Base-by-base conservation (phyloP, 2,329 filamentous ascomycete species). In the Fusarium paranaense region DNA sequence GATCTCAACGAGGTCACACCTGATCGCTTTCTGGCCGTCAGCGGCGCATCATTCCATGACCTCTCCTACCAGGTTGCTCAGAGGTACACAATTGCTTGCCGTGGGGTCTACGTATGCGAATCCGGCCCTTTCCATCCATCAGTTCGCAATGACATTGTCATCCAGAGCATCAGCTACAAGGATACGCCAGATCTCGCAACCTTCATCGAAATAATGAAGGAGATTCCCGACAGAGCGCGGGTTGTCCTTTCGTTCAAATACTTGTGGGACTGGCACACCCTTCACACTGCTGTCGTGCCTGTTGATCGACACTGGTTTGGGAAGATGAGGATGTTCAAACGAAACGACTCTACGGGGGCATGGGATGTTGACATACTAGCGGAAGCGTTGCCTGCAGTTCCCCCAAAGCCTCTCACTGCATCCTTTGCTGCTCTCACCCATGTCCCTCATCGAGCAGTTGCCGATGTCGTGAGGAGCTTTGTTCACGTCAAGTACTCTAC, bases 61-160 rank as follows among this genome's bases (percentile, higher is more conserved):
- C 87, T 99, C 14, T 99, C 97, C 1, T 99, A 99, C 82, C 97
- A 99, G 81, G 94, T 98, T 83, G 95, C 97, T 13, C 92, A 97
- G 9, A 89, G 98, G 6, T 98, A 98, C 81, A 95, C 95, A 27
- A 95, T 99, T 63, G 92, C 95, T 9, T 93, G 95, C 75, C 93
- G 95, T 80, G 97, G 97, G n/a, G 95, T 98, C 14, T 99, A 94
- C 80, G 93, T 98, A 10, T 64, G 67, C 11, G 73, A 74, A 13
- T 33, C 71, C 2, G 71, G 70, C 0, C 67, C 67, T 0, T 73
- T 73, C 1, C 54, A 71, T 4, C 47, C 62, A 0, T 40, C 40
- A 1, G 38, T 59, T 1, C 71, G 73, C 8, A 73, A 73, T 7
- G 67, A 71, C 25, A 56, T 70, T 62, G 93, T 99, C 14, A 95